Conservation (phyloP, 805 yeast species). For the Tanozyma kutaoensis region DNA sequence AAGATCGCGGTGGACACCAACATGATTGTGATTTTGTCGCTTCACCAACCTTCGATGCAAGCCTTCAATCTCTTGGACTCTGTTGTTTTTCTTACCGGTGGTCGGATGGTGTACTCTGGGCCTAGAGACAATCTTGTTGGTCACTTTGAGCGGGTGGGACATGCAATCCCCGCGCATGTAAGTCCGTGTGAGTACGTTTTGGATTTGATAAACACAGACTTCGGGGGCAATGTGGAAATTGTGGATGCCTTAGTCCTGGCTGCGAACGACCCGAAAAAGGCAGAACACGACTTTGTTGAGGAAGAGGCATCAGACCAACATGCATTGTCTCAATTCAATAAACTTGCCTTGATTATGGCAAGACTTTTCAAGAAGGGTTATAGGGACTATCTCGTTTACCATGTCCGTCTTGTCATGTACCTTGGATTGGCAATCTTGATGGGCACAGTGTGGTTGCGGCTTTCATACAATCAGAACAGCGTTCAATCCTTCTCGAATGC, state of each 20-base stretch:
- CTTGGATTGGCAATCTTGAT: constrained; percentile 24
- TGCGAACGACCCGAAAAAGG: background rate
- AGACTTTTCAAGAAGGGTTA: constrained; percentile 17
- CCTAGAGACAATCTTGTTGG: constrained; percentile 3
- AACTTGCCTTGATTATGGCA: constrained; percentile 8
- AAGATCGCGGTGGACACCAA: background rate
- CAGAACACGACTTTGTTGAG: background rate
- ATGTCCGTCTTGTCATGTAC: constrained; percentile 24
- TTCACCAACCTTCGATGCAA: constrained; percentile 1
- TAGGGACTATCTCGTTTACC: constrained; percentile 22
- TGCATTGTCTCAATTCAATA: constrained; percentile 1
- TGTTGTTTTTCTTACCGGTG: constrained; percentile 12
- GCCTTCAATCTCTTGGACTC: background rate
- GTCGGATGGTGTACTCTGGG: constrained; percentile 10
- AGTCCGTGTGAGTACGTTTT: constrained; percentile 16
- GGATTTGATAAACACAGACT: constrained; percentile 17
- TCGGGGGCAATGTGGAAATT: constrained; percentile 1
- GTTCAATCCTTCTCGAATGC: constrained; percentile 19
- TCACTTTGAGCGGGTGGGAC: constrained; percentile 10
- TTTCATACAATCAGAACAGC: constrained; percentile 8
- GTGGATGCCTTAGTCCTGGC: constrained; percentile 1
- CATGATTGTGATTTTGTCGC: background rate
- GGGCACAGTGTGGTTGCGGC: constrained; percentile 27
- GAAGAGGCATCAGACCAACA: background rate
- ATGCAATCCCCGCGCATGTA: constrained; percentile 6